These are phyloP conservation scores for Salix brachista DNA, from an alignment of 345 rosid genomes.

Conservation along the genomic window DNA sequence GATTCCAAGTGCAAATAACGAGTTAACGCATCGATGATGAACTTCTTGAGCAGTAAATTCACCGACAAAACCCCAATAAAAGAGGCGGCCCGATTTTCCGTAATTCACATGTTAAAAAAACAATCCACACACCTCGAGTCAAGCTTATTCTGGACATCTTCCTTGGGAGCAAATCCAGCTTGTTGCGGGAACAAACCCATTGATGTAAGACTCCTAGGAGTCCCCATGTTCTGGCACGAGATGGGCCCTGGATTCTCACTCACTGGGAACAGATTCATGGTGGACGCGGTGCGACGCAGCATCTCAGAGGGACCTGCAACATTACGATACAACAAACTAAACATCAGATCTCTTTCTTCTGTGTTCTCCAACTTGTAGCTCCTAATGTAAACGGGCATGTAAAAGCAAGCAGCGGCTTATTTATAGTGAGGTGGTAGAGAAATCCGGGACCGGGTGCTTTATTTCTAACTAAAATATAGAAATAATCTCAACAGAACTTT, in stretches of 20 bases:
- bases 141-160: conserved; percentile 30
- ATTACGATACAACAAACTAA: conserved; percentile 12
- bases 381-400: not conserved
- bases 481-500: not conserved
- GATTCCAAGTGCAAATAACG: not conserved
- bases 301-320: conserved; percentile 31
- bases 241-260: conserved; percentile 13
- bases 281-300: conserved; percentile 28
- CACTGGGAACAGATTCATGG: conserved; percentile 64
- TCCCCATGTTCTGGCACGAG: conserved; percentile 6
- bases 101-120: too few species aligned
- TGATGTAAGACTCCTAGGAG: conserved; percentile 31
- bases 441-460: not conserved
- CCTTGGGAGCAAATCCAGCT: conserved; percentile 41
- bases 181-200: conserved; percentile 61
- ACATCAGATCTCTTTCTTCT: conserved; percentile 10
- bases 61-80: too few species aligned
- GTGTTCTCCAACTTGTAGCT: not conserved
- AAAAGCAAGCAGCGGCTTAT: not conserved
- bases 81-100: too few species aligned
- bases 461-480: not conserved
- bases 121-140: conserved; percentile 36
- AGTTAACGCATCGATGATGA: not conserved
- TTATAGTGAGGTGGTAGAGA: conserved; percentile 1
- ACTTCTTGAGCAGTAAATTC: too few species aligned